Conservation (phyloP, 176 grass and related monocot genomes). For the sorghum (Sorghum bicolor) region DNA sequence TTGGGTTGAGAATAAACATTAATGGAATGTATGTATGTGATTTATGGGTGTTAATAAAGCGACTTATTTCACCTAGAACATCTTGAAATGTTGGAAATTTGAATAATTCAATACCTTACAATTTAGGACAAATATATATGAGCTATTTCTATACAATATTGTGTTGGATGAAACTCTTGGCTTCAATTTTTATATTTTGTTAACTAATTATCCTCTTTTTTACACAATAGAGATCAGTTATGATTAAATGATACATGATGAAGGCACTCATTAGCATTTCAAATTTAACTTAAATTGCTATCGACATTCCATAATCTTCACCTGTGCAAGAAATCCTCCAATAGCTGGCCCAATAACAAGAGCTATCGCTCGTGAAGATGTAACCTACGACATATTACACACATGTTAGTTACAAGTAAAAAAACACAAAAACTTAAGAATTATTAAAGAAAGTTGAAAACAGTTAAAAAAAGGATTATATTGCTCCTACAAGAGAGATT, state of each 20-base stretch:
- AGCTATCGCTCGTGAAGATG: conserved; percentile 54
- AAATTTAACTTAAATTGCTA: not conserved
- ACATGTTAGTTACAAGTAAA: not conserved
- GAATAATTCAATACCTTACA: not conserved
- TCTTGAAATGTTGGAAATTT: not conserved
- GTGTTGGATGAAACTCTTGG: not conserved
- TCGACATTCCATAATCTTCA: conserved; percentile 10
- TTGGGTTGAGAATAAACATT: not conserved
- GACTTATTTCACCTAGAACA: not conserved
- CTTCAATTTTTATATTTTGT: not conserved
- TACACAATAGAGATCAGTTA: not conserved
- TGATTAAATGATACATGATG: not conserved
- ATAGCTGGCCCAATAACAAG: conserved; percentile 67
- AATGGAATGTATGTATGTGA: not conserved
- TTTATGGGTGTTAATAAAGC: no score
- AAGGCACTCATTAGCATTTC: not conserved
- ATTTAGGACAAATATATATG: not conserved
- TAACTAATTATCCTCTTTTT: not conserved
- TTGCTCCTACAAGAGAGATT: conserved; percentile 58
- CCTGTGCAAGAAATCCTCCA: conserved; percentile 77
- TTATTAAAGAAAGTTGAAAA: not conserved
- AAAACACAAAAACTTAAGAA: not conserved
- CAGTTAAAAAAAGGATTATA: not conserved
- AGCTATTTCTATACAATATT: not conserved
- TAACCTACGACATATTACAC: conserved; percentile 42